Percentiles rank a stretch among this genome's conserved stretches.
Evolutionary conservation across 2,329 filamentous ascomycete genomes (phyloP).

Genomic region (Cladosporium sp.): DNA sequence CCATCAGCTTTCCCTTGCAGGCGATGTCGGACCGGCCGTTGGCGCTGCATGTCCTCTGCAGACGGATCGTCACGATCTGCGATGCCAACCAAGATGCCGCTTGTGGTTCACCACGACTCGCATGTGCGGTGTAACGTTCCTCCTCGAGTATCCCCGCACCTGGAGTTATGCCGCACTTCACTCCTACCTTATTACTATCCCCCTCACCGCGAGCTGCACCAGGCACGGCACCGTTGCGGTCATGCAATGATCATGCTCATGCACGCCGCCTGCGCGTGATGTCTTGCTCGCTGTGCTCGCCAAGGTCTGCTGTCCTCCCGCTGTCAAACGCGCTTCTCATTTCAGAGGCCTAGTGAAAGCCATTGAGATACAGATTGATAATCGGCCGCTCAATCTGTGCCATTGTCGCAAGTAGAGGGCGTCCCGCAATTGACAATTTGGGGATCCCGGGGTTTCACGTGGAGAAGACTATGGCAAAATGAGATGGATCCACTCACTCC

Average conservation of each 20-base stretch:
- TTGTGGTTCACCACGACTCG: not conserved
- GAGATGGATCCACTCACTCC: not conserved
- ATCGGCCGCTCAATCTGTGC: not conserved
- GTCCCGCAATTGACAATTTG: not conserved
- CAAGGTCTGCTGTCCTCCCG: not conserved
- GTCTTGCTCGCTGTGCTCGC: not conserved
- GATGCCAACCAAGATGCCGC: not conserved
- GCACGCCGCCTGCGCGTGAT: not conserved
- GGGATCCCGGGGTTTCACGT: not conserved
- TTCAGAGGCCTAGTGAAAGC: not conserved
- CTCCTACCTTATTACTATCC: not conserved
- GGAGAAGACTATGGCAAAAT: not conserved
- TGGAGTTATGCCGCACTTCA: too few species aligned
- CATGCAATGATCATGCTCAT: not conserved
- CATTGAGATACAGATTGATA: not conserved
- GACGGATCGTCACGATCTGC: not conserved
- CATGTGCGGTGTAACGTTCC: constrained; percentile 7
- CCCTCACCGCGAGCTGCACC: not conserved
- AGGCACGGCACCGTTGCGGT: not conserved
- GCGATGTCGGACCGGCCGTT: not conserved
- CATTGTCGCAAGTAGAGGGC: not conserved
- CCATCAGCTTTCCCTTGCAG: too few species aligned
- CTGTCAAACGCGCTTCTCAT: not conserved
- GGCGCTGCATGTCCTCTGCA: not conserved
- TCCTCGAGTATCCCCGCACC: not conserved